Conservation (phyloP, 129 eudicot genomes). For the Flaveria brownii region DNA sequence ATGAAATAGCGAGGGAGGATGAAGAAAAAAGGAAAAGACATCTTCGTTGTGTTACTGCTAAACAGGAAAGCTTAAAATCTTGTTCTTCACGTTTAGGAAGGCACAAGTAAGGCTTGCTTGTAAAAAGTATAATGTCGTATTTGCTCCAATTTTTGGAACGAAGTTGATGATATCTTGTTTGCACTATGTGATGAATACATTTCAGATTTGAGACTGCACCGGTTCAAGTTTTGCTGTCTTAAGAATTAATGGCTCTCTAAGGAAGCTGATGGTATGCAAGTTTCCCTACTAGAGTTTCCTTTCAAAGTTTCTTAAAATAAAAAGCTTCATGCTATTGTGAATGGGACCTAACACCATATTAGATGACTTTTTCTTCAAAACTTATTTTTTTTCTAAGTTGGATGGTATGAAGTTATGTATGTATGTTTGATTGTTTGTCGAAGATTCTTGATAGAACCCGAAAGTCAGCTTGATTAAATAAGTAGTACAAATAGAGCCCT, state of each 20-base stretch:
- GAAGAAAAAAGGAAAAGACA: constrained; percentile 76
- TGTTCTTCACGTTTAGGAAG: constrained; percentile 86
- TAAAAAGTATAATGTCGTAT: neutral
- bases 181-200: constrained; percentile 1
- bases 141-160: neutral
- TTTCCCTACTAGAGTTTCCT: neutral
- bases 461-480: too few species aligned
- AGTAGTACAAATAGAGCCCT: too few species aligned
- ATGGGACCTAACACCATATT: too few species aligned
- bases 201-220: constrained; percentile 92
- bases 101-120: constrained; percentile 50
- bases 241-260: constrained; percentile 84
- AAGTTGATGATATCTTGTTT: neutral
- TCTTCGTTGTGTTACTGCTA: constrained; percentile 57
- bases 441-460: too few species aligned
- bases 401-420: neutral
- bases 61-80: constrained; percentile 68
- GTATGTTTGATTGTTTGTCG: neutral
- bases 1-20: constrained; percentile 82
- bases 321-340: too few species aligned
- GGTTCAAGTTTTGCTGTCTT: constrained; percentile 76
- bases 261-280: constrained; percentile 69
- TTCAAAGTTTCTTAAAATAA: too few species aligned
- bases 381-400: too few species aligned
- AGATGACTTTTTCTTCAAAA: too few species aligned